Evolutionary conservation across 805 yeast genomes (phyloP), one percentile per base, ranked within the genome.

Genomic region (Cyberlindnera euphorbiae): DNA sequence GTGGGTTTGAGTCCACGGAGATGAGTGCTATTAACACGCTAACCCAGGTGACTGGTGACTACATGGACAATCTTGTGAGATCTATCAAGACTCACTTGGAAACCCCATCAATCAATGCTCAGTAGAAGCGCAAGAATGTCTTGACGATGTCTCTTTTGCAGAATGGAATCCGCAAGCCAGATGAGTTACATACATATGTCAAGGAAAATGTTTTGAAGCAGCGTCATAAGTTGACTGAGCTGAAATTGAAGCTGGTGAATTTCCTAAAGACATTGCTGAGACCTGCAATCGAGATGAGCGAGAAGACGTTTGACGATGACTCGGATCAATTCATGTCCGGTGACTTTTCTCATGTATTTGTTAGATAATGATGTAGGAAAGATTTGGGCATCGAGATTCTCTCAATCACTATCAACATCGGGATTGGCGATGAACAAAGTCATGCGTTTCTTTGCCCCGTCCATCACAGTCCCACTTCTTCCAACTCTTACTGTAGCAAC

Each of bases 241-340:
- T 89, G 37, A 76, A 79, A 38, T 48, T 49, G 22, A 85, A 84
- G 46, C 62, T 93, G 38, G 77, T 85, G 10, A 62, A 63, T 26
- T 84, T 88, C 55, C 66, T 93, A 50, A 84, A 81, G 42, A 95
- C 84, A 19, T 63, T 89, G 41, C 67, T 93, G 37, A 71, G 96
- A 39, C 99, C 99, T 1, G 75, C 78, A 1, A 45, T 73, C 18
- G 87, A 82, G 42, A 63, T 81, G 46, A 79, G 73, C 34, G 97
- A 89, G 53, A 71, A 74, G 36, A 82, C 78, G 46, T 93, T 93
- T 58, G 77, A 67, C 26, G 98, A 94, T 55, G 85, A 87, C 52
- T 82, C 95, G 51, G 97, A 93, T 45, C 96, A 90, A 59, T 93
- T 89, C 56, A 62, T 90, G 46, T 83, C 93, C 21, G 99, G 99